Base-by-base conservation (phyloP, 2,329 filamentous ascomycete genomes). In the Fusarium sp. region DNA sequence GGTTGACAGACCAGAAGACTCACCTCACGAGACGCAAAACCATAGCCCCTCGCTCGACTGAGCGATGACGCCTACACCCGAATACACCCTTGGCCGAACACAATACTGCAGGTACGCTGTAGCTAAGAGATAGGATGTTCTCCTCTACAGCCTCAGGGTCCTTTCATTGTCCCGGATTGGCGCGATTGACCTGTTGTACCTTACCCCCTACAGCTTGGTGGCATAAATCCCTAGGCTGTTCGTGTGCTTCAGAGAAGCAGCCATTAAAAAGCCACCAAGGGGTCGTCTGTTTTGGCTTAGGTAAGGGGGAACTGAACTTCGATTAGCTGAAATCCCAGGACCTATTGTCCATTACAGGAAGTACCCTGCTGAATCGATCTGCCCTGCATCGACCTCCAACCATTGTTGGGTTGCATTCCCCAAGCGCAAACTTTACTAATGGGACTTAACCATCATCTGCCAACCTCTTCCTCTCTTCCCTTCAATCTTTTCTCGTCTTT, bases 361-460 rank as follows among this genome's bases (percentile, higher is more conserved):
- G 69, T 60, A 67, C 65, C 63, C 68, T 70, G 59, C 59, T 70
- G 56, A 65, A 68, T 66, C 63, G 66, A 69, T 70, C 61, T 66
- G 64, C 73, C 73, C 63, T 75, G 73, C 68, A 74, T 69, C 63
- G 70, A 64, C 65, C 49, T 68, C 55, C 58, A 38, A 50, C 53
- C 55, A 49, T 56, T 35, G 54, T 69, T 72, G 68, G 71, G 65
- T 68, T 64, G 63, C 50, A 21, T 44, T 44, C 35, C 46, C 53
- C 20, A 53, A 41, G 39, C 37, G 38, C 29, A 39, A 38, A 63
- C 44, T 67, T 31, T 64, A 37, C 42, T 43, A 56, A 56, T 43
- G 23, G 38, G 29, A 33, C 37, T 56, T 55, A 61, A 59, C 46
- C 46, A 49, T 48, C 48, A 46, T 48, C 31, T 57, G 59, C 37